phyloP scores from a whole-genome alignment of 2,329 filamentous ascomycete species.

The Claviceps sp. region DNA sequence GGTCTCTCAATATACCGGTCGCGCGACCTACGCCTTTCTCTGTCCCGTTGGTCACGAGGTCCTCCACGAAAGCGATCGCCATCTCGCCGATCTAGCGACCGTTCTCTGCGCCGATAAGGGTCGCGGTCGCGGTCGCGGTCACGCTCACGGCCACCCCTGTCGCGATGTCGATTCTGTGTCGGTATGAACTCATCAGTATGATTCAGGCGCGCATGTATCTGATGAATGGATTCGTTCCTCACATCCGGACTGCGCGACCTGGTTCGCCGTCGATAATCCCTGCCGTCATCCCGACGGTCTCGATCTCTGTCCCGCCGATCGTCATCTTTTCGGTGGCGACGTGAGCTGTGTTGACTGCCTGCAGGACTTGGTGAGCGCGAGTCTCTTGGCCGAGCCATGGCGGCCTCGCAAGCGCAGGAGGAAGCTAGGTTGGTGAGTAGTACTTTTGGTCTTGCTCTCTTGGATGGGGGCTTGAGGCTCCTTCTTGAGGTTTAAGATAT shows the following conservation, averaged over 20 bases:
- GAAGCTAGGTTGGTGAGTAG: constrained; percentile 25
- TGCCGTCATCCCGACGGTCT: constrained; percentile 35
- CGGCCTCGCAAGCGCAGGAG: constrained; percentile 28
- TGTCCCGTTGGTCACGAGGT: constrained; percentile 39
- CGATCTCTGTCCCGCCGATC: constrained; percentile 41
- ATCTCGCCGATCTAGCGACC: constrained; percentile 54
- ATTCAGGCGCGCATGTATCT: constrained; percentile 11
- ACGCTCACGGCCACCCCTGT: constrained; percentile 26
- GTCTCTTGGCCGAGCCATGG: constrained; percentile 52
- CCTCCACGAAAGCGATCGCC: constrained; percentile 50
- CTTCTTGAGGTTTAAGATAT: not conserved
- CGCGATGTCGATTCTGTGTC: constrained; percentile 44
- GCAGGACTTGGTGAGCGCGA: constrained; percentile 85
- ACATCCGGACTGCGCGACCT: constrained; percentile 53
- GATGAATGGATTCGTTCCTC: constrained; percentile 21
- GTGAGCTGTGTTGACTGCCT: constrained; percentile 68
- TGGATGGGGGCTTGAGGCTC: not conserved
- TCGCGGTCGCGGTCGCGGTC: constrained; percentile 37
- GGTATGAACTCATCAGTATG: constrained; percentile 24
- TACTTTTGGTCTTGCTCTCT: constrained; percentile 18
- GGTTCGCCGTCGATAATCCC: constrained; percentile 40
- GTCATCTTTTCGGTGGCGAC: constrained; percentile 51
- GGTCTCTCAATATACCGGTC: constrained; percentile 46
- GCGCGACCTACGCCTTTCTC: constrained; percentile 52
- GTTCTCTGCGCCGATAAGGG: constrained; percentile 52